Conservation (phyloP, 805 yeast species). For the Candida glaebosa region DNA sequence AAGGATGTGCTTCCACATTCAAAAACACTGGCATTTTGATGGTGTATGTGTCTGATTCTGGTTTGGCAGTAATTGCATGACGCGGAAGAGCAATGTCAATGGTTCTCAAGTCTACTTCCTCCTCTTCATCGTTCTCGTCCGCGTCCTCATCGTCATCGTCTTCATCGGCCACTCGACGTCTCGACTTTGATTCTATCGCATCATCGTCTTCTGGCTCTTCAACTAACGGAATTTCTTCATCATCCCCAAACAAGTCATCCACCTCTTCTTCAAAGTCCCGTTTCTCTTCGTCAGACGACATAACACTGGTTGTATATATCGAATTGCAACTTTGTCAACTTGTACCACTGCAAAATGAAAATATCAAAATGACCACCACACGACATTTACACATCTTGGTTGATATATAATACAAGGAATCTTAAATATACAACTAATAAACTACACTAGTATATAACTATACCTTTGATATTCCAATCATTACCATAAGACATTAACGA, state of each 20-base stretch:
- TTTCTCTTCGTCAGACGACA: conserved; percentile 24
- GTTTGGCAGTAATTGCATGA: conserved; percentile 41
- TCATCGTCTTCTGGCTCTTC: conserved; percentile 26
- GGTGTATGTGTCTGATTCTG: conserved; percentile 36
- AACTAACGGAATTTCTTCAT: conserved; percentile 16
- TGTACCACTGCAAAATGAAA: background rate
- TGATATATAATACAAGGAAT: background rate
- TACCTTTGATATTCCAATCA: background rate
- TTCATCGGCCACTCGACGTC: conserved; percentile 8
- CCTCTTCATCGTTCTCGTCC: conserved; percentile 32
- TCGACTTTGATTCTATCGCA: conserved; percentile 21
- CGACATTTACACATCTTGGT: background rate
- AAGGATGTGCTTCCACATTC: conserved; percentile 80
- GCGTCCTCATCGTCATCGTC: conserved; percentile 19
- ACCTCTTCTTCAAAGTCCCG: conserved; percentile 22
- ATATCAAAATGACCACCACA: conserved; percentile 1
- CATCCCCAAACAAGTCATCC: conserved; percentile 35
- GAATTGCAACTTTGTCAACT: background rate
- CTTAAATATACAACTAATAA: conserved; percentile 1
- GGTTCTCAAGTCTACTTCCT: conserved; percentile 30
- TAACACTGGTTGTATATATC: conserved; percentile 4
- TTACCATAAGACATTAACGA: background rate
- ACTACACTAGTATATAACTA: background rate
- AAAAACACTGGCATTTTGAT: conserved; percentile 81
- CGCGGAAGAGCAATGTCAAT: conserved; percentile 43